Base-by-base conservation (phyloP, 108 stramenopile genomes). In the Skeletonema grethae region DNA sequence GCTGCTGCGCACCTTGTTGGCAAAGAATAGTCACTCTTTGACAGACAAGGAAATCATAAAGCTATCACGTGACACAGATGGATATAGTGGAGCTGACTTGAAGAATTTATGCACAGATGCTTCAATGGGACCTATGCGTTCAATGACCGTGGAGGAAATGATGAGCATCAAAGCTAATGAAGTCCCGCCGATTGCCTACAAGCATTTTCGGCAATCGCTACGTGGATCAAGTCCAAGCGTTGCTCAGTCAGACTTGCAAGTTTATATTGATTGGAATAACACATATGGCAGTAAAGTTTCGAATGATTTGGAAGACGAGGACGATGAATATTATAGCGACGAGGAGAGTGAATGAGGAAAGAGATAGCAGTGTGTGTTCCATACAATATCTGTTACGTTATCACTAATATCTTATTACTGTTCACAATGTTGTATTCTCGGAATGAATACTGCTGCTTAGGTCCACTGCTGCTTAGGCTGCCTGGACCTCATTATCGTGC, bases 1-100 rank as follows among this genome's bases (percentile, higher is more conserved):
- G 24, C 87, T 99, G 30, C 18, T 99, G 18, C 63, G 74, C 16
- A 87, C 80, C 15, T 84, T 99, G 46, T 89, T 99, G 50, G 61
- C 70, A 38, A 95, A 87, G 53, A 98, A 97, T 73, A 72, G 66
- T 10, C 91, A 99, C 72, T 63, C 29, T 12, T 65, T 99, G 43
- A 74, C 89, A 0, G 71, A 82, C 5, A 50, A 69, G 22, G 88
- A 98, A 18, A 77, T 99, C 32, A 73, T 77, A 24, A 72, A 85
- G 24, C 72, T 98, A 4, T 86, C 97, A 25, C 83, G 55, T 25
- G 90, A 92, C 16, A 94, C 95, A 4, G 62, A 87, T 29, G 97
- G 98, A 0, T 99, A 92, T 73, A 94, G 92, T 61, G 98, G 97
- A 30, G 97, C 98, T 15, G 98, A 99, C 64, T 66, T 99, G 62